Conservation (phyloP, 345 rosid genomes). For the Linum trigynum region DNA sequence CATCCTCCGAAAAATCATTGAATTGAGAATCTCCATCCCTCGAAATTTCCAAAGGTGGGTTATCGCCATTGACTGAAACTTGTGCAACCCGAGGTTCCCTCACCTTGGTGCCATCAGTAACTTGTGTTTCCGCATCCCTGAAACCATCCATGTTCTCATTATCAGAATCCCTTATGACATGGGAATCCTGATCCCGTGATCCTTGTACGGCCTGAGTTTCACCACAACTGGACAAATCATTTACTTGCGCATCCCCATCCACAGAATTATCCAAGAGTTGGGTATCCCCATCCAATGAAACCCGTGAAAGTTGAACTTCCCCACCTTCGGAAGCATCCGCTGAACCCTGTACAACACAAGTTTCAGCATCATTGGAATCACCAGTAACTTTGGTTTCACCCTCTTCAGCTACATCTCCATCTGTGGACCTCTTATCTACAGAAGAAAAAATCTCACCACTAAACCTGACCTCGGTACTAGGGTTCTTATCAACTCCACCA, state of each 20-base stretch:
- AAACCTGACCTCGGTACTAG: constrained; percentile 6
- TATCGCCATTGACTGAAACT: background rate
- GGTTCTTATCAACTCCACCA: background rate
- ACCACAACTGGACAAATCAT: background rate
- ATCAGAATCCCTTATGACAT: background rate
- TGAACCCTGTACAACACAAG: too few species aligned
- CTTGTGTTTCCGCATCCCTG: too few species aligned
- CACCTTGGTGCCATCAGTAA: too few species aligned
- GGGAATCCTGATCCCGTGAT: background rate
- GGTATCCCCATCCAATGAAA: background rate
- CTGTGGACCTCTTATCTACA: constrained; percentile 9
- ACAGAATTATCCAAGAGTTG: background rate
- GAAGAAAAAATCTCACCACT: constrained; percentile 7
- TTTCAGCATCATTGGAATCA: background rate
- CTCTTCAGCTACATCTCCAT: constrained; percentile 5
- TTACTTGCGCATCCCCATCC: background rate
- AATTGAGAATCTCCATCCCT: background rate
- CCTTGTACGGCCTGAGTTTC: background rate
- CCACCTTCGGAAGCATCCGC: background rate
- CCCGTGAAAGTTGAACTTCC: background rate
- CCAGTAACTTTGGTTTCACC: background rate
- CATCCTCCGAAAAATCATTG: background rate
- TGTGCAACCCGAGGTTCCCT: too few species aligned
- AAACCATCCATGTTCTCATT: too few species aligned
- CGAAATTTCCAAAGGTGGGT: background rate